phyloP scores from a whole-genome alignment of 1,139 yeast species.

The Tardiomyces digboiensis region DNA sequence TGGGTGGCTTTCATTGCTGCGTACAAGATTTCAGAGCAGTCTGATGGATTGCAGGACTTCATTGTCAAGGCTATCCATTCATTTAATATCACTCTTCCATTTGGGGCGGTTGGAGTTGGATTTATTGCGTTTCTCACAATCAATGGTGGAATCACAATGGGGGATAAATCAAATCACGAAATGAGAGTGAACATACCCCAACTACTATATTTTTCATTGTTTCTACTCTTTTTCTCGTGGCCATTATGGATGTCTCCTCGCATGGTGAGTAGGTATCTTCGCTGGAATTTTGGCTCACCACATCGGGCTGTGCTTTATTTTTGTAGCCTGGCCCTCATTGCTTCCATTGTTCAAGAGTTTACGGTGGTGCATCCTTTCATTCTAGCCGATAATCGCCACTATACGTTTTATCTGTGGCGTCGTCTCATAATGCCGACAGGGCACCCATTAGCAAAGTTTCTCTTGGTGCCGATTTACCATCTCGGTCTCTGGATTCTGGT shows the following conservation, averaged over 20 bases:
- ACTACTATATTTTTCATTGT: conserved; percentile 63
- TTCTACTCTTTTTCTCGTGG: conserved; percentile 51
- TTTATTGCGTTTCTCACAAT: conserved; percentile 48
- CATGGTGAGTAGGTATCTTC: conserved; percentile 19
- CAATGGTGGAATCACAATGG: conserved; percentile 77
- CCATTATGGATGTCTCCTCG: conserved; percentile 34
- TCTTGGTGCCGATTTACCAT: conserved; percentile 63
- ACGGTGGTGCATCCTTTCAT: conserved; percentile 85
- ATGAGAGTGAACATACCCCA: conserved; percentile 70
- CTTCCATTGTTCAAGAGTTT: conserved; percentile 42
- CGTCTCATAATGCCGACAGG: conserved; percentile 35
- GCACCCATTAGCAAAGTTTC: conserved; percentile 11
- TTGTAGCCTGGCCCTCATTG: conserved; percentile 29
- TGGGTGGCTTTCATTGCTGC: conserved; percentile 49
- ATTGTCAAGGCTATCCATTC: conserved; percentile 10
- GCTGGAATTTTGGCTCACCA: conserved; percentile 18
- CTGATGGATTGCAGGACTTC: background rate
- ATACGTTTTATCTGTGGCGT: conserved; percentile 76
- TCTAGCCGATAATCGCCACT: conserved; percentile 91
- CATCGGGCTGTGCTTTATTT: conserved; percentile 13
- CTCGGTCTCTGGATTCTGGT: conserved; percentile 35
- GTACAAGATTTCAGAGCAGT: background rate
- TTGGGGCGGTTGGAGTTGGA: conserved; percentile 36
- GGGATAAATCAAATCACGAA: conserved; percentile 80
- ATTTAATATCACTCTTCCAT: conserved; percentile 37